Conservation (phyloP, 2,329 filamentous ascomycete genomes). For the Pseudogymnoascus sp. region DNA sequence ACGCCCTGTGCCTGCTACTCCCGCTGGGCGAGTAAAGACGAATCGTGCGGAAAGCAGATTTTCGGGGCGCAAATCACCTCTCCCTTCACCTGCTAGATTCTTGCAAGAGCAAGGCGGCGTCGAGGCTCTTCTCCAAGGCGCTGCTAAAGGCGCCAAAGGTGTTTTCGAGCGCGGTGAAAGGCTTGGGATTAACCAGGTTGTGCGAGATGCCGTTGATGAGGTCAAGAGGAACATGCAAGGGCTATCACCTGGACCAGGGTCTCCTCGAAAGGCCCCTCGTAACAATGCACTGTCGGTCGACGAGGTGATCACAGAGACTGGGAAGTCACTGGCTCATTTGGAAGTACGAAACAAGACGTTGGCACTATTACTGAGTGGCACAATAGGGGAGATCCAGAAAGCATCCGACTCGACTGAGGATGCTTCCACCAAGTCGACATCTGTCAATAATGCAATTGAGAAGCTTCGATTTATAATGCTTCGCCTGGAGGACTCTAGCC, state of each 20-base stretch:
- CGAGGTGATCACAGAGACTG: constrained; percentile 23
- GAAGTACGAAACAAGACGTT: constrained; percentile 60
- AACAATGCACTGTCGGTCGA: constrained; percentile 25
- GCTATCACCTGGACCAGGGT: constrained; percentile 34
- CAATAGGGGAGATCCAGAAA: constrained; percentile 54
- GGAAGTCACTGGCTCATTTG: constrained; percentile 40
- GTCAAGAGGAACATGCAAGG: constrained; percentile 67
- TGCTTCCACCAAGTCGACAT: constrained; percentile 35
- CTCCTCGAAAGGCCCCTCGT: constrained; percentile 19
- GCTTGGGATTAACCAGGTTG: constrained; percentile 70
- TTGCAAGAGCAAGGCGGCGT: constrained; percentile 48
- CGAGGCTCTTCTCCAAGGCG: constrained; percentile 66
- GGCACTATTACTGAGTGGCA: constrained; percentile 59
- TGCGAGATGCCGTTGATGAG: constrained; percentile 74
- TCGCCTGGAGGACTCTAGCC: constrained; percentile 50
- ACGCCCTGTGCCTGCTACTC: constrained; percentile 22
- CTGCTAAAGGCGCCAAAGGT: constrained; percentile 66
- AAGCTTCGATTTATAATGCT: constrained; percentile 58
- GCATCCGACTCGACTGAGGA: constrained; percentile 44
- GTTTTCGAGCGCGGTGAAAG: constrained; percentile 67
- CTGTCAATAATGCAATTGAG: constrained; percentile 51
- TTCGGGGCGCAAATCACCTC: constrained; percentile 21
- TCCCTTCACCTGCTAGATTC: constrained; percentile 27
- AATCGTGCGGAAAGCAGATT: constrained; percentile 18
- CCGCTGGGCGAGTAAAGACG: constrained; percentile 18